A percentile compares a stretch with the other conserved stretches of the same genome.
Conservation (phyloP, 371 early-diverging fungal genomes). For the Lichtheimia corymbifera region DNA sequence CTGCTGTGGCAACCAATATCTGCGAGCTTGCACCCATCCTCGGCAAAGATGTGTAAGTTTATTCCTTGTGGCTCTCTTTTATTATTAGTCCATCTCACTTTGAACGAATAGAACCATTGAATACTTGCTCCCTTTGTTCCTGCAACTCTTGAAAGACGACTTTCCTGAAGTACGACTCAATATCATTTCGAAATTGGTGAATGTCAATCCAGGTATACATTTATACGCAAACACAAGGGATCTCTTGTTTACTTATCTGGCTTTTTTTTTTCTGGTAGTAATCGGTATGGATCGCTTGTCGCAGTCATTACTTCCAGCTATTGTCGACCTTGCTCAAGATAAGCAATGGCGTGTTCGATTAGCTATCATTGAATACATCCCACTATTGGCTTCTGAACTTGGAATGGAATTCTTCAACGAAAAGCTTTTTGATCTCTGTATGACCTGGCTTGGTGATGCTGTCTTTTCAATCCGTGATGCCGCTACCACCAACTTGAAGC, state of each 20-base stretch:
- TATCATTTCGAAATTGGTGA: slow-evolving; percentile 95
- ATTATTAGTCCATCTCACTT: not conserved
- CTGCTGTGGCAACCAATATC: slow-evolving; percentile 93
- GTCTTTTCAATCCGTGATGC: slow-evolving; percentile 98
- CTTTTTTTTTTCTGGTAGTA: slow-evolving; percentile 44
- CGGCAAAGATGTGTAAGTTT: slow-evolving; percentile 83
- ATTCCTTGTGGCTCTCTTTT: not conserved
- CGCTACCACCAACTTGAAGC: slow-evolving; percentile 88
- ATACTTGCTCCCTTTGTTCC: slow-evolving; percentile 91
- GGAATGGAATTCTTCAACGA: slow-evolving; percentile 97
- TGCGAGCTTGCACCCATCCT: slow-evolving; percentile 92
- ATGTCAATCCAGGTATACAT: slow-evolving; percentile 76
- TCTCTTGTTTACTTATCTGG: not conserved
- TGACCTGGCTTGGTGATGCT: slow-evolving; percentile 96
- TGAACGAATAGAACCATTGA: slow-evolving; percentile 77
- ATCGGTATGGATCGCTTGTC: slow-evolving; percentile 97
- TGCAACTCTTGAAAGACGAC: slow-evolving; percentile 95
- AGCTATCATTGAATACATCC: slow-evolving; percentile 98
- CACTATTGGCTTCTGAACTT: slow-evolving; percentile 92
- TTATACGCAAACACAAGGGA: not conserved
- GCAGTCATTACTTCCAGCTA: slow-evolving; percentile 95
- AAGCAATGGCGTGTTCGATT: slow-evolving; percentile 99
- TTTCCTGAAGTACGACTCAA: slow-evolving; percentile 96
- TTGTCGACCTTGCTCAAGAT: slow-evolving; percentile 97
- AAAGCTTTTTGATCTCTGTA: slow-evolving; percentile 89